Percentiles rank a stretch among this genome's conserved stretches.
Evolutionary conservation across 768 basidiomycete genomes (phyloP).

Genomic region (Termitomyces sp.): DNA sequence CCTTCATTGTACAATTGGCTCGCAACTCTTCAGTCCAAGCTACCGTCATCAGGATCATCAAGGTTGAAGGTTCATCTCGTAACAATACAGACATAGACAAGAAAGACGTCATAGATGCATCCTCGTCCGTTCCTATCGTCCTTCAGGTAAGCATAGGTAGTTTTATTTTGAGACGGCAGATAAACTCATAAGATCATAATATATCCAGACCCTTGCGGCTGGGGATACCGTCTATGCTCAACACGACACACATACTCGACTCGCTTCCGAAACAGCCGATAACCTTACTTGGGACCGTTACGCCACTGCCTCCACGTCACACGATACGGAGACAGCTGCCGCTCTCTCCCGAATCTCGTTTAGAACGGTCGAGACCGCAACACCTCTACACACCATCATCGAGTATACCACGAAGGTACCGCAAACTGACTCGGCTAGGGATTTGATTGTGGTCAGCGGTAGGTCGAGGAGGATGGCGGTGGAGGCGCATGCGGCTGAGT

Average conservation of each 20-base stretch:
- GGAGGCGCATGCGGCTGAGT: slow-evolving; percentile 55
- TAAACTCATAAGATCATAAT: not conserved
- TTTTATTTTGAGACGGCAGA: not conserved
- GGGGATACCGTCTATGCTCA: slow-evolving; percentile 73
- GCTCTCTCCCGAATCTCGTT: slow-evolving; percentile 58
- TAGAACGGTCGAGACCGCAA: slow-evolving; percentile 37
- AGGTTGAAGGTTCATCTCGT: slow-evolving; percentile 32
- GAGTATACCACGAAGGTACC: slow-evolving; percentile 30
- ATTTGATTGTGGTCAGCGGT: slow-evolving; percentile 63
- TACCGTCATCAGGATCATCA: slow-evolving; percentile 63
- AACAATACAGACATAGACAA: slow-evolving; percentile 24
- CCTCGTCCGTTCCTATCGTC: slow-evolving; percentile 9
- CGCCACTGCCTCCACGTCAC: slow-evolving; percentile 27
- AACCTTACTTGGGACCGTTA: slow-evolving; percentile 73
- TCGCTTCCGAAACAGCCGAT: slow-evolving; percentile 83
- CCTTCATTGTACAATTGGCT: slow-evolving; percentile 77
- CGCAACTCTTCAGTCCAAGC: slow-evolving; percentile 58
- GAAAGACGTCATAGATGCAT: slow-evolving; percentile 4
- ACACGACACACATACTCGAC: slow-evolving; percentile 55
- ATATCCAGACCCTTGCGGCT: slow-evolving; percentile 38
- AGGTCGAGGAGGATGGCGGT: slow-evolving; percentile 68
- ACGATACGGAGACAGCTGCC: slow-evolving; percentile 21
- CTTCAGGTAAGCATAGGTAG: slow-evolving; percentile 27
- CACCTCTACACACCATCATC: slow-evolving; percentile 55
- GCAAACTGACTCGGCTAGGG: slow-evolving; percentile 29